A percentile compares a stretch with the other conserved stretches of the same genome.
phyloP scores from a whole-genome alignment of 202 grass and related monocot genomes.

The Bolboschoenoplectus hybrid region DNA sequence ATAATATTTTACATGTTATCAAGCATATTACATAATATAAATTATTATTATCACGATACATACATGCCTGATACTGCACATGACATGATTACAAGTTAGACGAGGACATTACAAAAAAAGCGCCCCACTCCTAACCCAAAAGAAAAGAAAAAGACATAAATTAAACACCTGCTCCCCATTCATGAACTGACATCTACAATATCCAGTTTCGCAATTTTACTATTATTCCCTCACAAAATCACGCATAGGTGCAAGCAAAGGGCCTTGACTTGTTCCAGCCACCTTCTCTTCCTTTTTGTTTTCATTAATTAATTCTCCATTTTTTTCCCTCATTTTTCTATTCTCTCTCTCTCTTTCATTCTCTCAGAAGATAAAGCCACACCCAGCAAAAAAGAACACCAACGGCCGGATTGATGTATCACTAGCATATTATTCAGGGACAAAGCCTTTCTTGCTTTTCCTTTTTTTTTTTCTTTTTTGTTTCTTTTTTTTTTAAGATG shows the following conservation, averaged over 20 bases:
- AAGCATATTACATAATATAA: slow-evolving; percentile 20
- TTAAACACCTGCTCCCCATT: neutral
- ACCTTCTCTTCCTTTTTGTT: slow-evolving; percentile 7
- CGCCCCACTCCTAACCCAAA: slow-evolving; percentile 22
- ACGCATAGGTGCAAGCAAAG: neutral
- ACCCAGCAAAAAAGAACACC: neutral
- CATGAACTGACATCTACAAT: slow-evolving; percentile 26
- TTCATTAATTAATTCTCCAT: neutral
- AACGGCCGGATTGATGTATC: slow-evolving; percentile 14
- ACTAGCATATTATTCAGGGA: neutral
- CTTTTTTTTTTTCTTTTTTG: neutral
- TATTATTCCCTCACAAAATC: slow-evolving; percentile 10
- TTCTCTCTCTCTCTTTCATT: neutral
- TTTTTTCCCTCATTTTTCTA: neutral
- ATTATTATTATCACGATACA: slow-evolving; percentile 24
- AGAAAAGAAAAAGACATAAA: slow-evolving; percentile 20
- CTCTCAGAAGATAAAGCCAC: slow-evolving; percentile 13
- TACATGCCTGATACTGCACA: slow-evolving; percentile 24
- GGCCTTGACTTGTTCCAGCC: neutral
- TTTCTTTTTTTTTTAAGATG: neutral
- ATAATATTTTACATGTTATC: slow-evolving; percentile 23
- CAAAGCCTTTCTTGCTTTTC: neutral
- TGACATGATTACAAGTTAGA: slow-evolving; percentile 19
- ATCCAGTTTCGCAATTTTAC: neutral
- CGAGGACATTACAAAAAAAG: slow-evolving; percentile 39